Evolutionary conservation across 768 basidiomycete species (phyloP).

Genomic region (Nidularia sp.): DNA sequence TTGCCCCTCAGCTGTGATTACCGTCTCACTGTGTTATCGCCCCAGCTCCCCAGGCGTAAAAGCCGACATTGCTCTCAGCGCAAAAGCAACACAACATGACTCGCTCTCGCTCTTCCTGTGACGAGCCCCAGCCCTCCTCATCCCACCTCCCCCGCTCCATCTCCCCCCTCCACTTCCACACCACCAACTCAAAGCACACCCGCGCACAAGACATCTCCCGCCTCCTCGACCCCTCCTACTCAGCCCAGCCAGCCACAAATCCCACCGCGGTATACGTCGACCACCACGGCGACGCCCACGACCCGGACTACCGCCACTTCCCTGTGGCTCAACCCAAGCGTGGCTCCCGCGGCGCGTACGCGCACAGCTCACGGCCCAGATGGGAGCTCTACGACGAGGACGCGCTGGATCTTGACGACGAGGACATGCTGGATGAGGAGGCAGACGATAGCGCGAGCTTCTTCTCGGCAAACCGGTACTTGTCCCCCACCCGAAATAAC

Average conservation of each 20-base stretch:
- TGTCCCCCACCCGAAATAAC: conserved; percentile 4
- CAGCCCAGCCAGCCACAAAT: conserved; percentile 22
- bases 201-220: conserved; percentile 53
- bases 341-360: conserved; percentile 20
- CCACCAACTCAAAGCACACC: conserved; percentile 10
- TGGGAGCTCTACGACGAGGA: conserved; percentile 22
- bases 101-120: conserved; percentile 2
- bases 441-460: conserved; percentile 9
- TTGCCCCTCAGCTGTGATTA: too few species aligned
- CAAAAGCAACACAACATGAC: not conserved
- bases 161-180: conserved; percentile 1
- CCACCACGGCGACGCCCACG: conserved; percentile 58
- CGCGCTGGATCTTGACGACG: conserved; percentile 10
- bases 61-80: too few species aligned
- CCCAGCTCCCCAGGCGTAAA: too few species aligned
- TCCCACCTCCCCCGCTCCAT: conserved; percentile 1
- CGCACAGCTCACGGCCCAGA: conserved; percentile 13
- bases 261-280: conserved; percentile 48
- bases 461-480: not conserved
- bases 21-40: too few species aligned
- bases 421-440: conserved; percentile 18
- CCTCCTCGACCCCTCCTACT: conserved; percentile 62
- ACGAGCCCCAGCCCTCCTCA: conserved; percentile 4
- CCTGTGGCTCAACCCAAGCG: conserved; percentile 28
- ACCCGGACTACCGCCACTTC: conserved; percentile 67